A percentile compares a stretch with the other conserved stretches of the same genome.
phyloP scores from a whole-genome alignment of 352 stramenopile genomes.

The Phytophthora pinifolia region DNA sequence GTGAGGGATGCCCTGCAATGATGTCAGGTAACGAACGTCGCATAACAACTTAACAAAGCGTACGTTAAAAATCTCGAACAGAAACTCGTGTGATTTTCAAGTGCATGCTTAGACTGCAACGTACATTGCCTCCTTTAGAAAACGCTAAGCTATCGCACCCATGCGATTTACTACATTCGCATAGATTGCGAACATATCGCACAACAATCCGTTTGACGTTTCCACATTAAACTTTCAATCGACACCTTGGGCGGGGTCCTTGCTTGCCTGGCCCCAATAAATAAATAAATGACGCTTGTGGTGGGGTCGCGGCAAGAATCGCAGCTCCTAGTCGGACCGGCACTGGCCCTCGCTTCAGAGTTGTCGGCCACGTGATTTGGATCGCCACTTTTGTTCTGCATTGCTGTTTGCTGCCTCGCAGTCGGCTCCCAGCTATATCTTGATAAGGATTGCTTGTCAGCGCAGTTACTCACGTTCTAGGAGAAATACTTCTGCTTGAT shows the following conservation, averaged over 20 bases:
- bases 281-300: constrained; percentile 36
- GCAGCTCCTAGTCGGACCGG: not conserved
- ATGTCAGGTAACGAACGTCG: not conserved
- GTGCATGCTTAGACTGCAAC: not conserved
- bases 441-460: not conserved
- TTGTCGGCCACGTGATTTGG: not conserved
- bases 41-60: no score
- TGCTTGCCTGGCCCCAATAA: constrained; percentile 25
- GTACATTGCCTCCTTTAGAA: no score
- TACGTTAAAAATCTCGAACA: not conserved
- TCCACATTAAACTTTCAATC: no score
- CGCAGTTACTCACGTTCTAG: constrained; percentile 4
- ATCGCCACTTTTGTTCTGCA: not conserved
- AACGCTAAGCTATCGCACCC: no score
- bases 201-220: not conserved
- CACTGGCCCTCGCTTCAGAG: not conserved
- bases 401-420: not conserved
- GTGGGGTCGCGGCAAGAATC: constrained; percentile 20
- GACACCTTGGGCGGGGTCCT: not conserved
- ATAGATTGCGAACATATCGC: not conserved
- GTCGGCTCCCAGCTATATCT: not conserved
- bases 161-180: not conserved
- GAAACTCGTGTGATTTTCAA: constrained; percentile 2
- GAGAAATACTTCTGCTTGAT: constrained; percentile 41
- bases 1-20: constrained; percentile 22